These are phyloP conservation scores for Luzula sylvatica DNA, from an alignment of 176 grass and related monocot genomes.

Conservation along the genomic window DNA sequence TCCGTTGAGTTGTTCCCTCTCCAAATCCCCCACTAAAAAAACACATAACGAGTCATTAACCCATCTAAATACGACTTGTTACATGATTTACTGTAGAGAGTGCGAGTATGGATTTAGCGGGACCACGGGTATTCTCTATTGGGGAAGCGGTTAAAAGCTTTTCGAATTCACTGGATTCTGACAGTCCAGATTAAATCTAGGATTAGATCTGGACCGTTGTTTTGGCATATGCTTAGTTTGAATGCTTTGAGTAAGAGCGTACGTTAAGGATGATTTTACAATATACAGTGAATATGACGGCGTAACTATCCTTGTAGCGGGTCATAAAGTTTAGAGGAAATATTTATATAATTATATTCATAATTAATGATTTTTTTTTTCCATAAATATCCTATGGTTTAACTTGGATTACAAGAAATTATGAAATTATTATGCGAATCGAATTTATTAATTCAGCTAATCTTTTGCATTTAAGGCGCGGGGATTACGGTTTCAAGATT, in stretches of 20 bases:
- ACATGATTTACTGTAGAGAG: neutral
- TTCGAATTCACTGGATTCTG: constrained; percentile 18
- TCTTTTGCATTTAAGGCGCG: no score
- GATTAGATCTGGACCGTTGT: neutral
- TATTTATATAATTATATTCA: no score
- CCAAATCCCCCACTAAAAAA: neutral
- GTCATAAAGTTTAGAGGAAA: no score
- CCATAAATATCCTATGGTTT: no score
- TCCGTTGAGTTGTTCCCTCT: neutral
- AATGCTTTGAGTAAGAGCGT: no score
- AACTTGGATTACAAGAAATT: no score
- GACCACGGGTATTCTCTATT: neutral
- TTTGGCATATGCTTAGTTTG: neutral
- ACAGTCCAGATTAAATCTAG: constrained; percentile 10
- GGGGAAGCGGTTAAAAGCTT: constrained; percentile 20
- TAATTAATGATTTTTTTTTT: neutral
- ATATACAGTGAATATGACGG: no score
- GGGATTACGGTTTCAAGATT: no score
- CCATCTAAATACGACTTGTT: neutral
- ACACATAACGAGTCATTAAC: neutral
- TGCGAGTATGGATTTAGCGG: neutral
- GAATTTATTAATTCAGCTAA: no score
- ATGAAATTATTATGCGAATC: no score
- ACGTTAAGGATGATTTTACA: no score
- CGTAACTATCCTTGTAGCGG: no score